Conservation (phyloP, 2,329 filamentous ascomycete species). For the Claviceps sp. region DNA sequence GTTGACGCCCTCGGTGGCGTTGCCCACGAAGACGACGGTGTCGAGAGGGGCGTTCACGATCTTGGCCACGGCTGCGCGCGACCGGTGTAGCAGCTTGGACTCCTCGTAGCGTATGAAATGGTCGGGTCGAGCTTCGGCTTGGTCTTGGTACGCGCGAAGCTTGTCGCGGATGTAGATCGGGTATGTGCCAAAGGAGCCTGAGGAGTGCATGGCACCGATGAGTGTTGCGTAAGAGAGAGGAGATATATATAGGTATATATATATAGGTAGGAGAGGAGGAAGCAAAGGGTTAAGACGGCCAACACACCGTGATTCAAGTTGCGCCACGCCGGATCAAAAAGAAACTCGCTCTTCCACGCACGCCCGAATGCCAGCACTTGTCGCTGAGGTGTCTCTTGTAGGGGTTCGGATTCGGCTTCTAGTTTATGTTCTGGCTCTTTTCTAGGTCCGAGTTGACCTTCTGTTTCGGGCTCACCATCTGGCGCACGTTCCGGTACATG, state of each 20-base stretch:
- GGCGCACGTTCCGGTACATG: no score
- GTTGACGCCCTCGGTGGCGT: constrained; percentile 69
- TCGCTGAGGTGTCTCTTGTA: neutral
- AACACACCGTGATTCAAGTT: constrained; percentile 66
- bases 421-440: neutral
- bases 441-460: neutral
- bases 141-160: constrained; percentile 51
- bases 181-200: constrained; percentile 69
- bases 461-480: no score
- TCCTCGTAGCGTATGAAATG: constrained; percentile 60
- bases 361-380: constrained; percentile 17
- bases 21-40: constrained; percentile 63
- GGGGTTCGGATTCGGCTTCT: neutral
- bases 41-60: constrained; percentile 52
- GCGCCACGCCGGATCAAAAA: constrained; percentile 51
- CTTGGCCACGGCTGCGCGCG: constrained; percentile 52
- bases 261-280: no score
- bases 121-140: constrained; percentile 57
- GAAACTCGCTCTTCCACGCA: constrained; percentile 47
- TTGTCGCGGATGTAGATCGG: constrained; percentile 47
- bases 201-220: neutral
- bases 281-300: no score
- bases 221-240: neutral
- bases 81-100: constrained; percentile 47
- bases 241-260: no score